These are phyloP conservation scores for Corrigiola litoralis DNA, from an alignment of 179 eudicot species.

Conservation along the genomic window DNA sequence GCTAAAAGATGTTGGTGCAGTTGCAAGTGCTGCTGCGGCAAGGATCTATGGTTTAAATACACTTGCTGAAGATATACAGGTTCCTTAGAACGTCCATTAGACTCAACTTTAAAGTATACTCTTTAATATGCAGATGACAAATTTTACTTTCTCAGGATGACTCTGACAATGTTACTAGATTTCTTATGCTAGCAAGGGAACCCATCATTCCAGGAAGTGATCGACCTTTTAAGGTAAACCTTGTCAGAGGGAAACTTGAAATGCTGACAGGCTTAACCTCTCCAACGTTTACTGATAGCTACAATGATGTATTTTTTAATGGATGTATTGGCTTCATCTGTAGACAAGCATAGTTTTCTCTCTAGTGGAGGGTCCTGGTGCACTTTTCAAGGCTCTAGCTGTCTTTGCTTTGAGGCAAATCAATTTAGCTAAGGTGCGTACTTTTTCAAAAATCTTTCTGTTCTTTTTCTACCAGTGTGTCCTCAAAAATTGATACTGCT, in stretches of 20 bases:
- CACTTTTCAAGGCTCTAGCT: constrained; percentile 56
- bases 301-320: constrained; percentile 5
- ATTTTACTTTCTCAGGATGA: constrained; percentile 47
- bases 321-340: constrained; percentile 8
- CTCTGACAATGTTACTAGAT: constrained; percentile 64
- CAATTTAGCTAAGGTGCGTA: constrained; percentile 47
- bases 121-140: constrained; percentile 5
- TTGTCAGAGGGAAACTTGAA: neutral
- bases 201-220: constrained; percentile 65
- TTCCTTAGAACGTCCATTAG: constrained; percentile 11
- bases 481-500: neutral
- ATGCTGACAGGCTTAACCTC: neutral
- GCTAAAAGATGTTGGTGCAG: constrained; percentile 58
- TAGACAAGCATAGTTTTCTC: constrained; percentile 66
- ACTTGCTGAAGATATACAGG: constrained; percentile 75
- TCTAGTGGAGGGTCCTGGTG: constrained; percentile 66
- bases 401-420: constrained; percentile 60
- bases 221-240: constrained; percentile 61
- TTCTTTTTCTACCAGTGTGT: neutral
- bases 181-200: constrained; percentile 74
- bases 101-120: neutral
- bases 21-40: constrained; percentile 74
- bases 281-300: neutral
- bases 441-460: neutral
- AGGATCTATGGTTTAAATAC: constrained; percentile 55